phyloP scores from a whole-genome alignment of 2,329 filamentous ascomycete genomes.

The Teratosphaeria pseudoeucalypti region DNA sequence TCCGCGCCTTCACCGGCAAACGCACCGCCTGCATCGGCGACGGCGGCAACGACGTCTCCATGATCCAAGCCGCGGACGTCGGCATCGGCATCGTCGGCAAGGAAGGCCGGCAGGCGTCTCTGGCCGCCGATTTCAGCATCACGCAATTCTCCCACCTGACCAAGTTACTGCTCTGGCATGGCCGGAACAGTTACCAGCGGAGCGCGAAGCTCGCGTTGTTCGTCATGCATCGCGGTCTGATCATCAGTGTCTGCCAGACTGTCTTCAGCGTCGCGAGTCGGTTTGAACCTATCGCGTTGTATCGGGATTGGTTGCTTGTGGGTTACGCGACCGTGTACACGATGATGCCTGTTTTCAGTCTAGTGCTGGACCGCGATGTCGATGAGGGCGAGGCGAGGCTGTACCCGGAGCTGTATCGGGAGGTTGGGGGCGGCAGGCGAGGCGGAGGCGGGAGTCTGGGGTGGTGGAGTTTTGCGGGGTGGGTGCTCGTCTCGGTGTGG shows the following conservation, averaged over 20 bases:
- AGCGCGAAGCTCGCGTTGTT: conserved; percentile 94
- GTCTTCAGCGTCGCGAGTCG: conserved; percentile 90
- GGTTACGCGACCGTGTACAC: conserved; percentile 96
- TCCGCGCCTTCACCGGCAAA: conserved; percentile 85
- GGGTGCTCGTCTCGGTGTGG: conserved; percentile 91
- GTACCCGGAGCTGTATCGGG: conserved; percentile 95
- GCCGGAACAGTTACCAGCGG: conserved; percentile 92
- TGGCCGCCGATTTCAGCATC: conserved; percentile 94
- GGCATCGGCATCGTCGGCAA: conserved; percentile 97
- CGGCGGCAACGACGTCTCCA: conserved; percentile 94
- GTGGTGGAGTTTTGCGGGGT: conserved; percentile 92
- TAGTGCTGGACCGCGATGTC: conserved; percentile 90
- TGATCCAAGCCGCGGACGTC: conserved; percentile 98
- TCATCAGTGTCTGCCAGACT: conserved; percentile 91
- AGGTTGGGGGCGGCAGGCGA: conserved; percentile 70
- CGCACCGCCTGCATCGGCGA: conserved; percentile 96
- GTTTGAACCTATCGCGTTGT: conserved; percentile 89
- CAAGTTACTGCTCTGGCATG: conserved; percentile 97
- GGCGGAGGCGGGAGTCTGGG: conserved; percentile 58
- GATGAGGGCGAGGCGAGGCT: conserved; percentile 88
- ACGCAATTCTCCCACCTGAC: conserved; percentile 91
- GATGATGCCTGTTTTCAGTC: conserved; percentile 80
- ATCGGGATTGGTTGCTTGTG: conserved; percentile 93
- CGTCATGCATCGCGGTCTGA: conserved; percentile 92
- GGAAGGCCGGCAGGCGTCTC: conserved; percentile 85